phyloP scores from a whole-genome alignment of 1,139 yeast species.

The Debaryomyces singareniensis region DNA sequence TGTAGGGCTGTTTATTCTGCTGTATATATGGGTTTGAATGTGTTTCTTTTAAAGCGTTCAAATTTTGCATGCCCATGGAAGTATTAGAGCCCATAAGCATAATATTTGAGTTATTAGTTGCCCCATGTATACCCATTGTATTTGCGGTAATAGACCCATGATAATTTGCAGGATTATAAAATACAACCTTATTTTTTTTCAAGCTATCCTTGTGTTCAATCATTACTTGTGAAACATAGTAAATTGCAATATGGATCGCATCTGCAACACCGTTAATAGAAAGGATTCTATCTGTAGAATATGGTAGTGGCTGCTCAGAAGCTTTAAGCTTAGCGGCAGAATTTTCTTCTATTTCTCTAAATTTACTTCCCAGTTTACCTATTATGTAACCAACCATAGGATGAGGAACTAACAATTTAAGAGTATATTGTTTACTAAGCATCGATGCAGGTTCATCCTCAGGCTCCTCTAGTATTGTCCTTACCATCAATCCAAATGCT shows the following conservation, averaged over 20 bases:
- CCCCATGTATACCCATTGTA: slow-evolving; percentile 14
- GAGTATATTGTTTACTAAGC: slow-evolving; percentile 47
- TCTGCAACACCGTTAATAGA: slow-evolving; percentile 77
- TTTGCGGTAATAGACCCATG: slow-evolving; percentile 18
- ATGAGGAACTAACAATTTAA: slow-evolving; percentile 71
- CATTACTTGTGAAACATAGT: slow-evolving; percentile 63
- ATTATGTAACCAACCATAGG: slow-evolving; percentile 77
- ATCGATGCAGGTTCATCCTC: slow-evolving; percentile 57
- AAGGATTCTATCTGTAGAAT: slow-evolving; percentile 73
- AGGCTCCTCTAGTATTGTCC: slow-evolving; percentile 64
- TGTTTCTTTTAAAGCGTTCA: slow-evolving; percentile 9
- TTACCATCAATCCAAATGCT: slow-evolving; percentile 70
- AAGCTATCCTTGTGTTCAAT: slow-evolving; percentile 52
- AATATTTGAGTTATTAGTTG: slow-evolving; percentile 11
- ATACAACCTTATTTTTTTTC: slow-evolving; percentile 47
- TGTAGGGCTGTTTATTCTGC: slow-evolving; percentile 22
- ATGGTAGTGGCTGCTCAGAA: slow-evolving; percentile 68
- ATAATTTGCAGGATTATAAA: slow-evolving; percentile 59
- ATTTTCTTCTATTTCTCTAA: slow-evolving; percentile 76
- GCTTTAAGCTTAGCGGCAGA: slow-evolving; percentile 80
- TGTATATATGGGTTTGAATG: slow-evolving; percentile 11
- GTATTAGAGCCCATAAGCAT: slow-evolving; percentile 13
- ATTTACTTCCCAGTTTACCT: slow-evolving; percentile 70
- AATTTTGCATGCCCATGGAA: slow-evolving; percentile 12
- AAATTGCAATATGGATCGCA: slow-evolving; percentile 80